Evolutionary conservation across 2,329 filamentous ascomycete genomes (phyloP).

Genomic region (Simplicillium aogashimaense): DNA sequence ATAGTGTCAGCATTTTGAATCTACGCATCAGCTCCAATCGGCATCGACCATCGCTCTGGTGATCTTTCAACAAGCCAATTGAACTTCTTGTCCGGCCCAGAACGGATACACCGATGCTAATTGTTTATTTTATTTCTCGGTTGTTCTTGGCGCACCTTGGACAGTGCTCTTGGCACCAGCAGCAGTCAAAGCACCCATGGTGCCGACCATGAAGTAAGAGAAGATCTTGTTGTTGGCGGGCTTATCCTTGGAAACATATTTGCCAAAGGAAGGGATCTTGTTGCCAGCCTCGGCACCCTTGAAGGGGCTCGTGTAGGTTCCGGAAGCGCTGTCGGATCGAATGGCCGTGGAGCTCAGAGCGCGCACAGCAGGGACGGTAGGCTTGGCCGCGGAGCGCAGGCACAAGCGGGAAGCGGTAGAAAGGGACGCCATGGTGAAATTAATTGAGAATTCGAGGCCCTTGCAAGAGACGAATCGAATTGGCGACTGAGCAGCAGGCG

Average conservation of each 20-base stretch:
- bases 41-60: neutral
- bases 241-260: slow-evolving; percentile 66
- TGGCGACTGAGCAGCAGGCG: neutral
- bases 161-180: slow-evolving; percentile 96
- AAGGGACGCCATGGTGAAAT: slow-evolving; percentile 54
- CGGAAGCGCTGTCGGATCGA: slow-evolving; percentile 31
- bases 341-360: slow-evolving; percentile 46
- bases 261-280: slow-evolving; percentile 80
- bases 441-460: neutral
- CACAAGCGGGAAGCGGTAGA: slow-evolving; percentile 58
- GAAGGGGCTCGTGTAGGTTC: slow-evolving; percentile 54
- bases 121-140: too few species aligned
- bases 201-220: slow-evolving; percentile 97
- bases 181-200: slow-evolving; percentile 83
- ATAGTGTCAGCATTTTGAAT: slow-evolving; percentile 14
- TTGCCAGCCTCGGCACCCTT: slow-evolving; percentile 46
- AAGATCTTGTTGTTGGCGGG: slow-evolving; percentile 75
- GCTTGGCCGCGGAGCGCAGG: slow-evolving; percentile 46
- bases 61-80: neutral
- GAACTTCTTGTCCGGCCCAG: neutral
- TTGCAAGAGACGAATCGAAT: neutral
- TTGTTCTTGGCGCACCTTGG: slow-evolving; percentile 60
- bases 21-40: slow-evolving; percentile 3
- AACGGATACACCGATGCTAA: too few species aligned
- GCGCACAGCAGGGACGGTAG: slow-evolving; percentile 32